These are phyloP conservation scores for Beta macrorhiza DNA, from an alignment of 179 eudicot species.

Conservation along the genomic window DNA sequence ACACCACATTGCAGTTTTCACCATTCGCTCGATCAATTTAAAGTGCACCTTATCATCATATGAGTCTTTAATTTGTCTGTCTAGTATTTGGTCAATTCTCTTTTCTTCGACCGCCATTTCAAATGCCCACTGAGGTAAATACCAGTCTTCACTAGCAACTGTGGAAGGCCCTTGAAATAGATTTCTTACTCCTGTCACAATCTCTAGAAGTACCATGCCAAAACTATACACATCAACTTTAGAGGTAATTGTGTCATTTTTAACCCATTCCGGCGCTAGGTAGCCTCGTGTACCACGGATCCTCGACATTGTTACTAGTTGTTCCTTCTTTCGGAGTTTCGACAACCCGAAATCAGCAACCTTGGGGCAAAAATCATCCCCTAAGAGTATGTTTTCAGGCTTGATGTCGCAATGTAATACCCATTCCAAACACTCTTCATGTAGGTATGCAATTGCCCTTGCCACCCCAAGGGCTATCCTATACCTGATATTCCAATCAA, in stretches of 20 bases:
- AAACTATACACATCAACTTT: constrained; percentile 88
- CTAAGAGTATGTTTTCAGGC: constrained; percentile 83
- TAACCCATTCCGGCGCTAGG: constrained; percentile 86
- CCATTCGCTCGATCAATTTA: constrained; percentile 73
- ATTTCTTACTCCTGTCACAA: constrained; percentile 68
- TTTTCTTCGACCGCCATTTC: constrained; percentile 64
- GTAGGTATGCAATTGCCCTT: constrained; percentile 81
- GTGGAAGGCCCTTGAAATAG: constrained; percentile 38
- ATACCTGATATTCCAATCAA: constrained; percentile 80
- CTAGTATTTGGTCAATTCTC: constrained; percentile 65
- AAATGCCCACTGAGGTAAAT: constrained; percentile 78
- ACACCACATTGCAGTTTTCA: constrained; percentile 95
- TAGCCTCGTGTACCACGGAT: constrained; percentile 89
- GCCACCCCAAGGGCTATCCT: constrained; percentile 86
- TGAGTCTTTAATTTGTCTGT: constrained; percentile 44
- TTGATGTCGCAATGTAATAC: constrained; percentile 86
- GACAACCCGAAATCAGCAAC: constrained; percentile 84
- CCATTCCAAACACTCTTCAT: constrained; percentile 87
- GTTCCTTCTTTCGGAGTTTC: constrained; percentile 75
- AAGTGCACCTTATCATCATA: constrained; percentile 56
- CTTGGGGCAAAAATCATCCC: constrained; percentile 87
- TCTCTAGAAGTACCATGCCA: constrained; percentile 75
- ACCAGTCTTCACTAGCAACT: constrained; percentile 74
- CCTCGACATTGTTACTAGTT: constrained; percentile 55
- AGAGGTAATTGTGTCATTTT: constrained; percentile 59